phyloP scores from a whole-genome alignment of 2,329 filamentous ascomycete genomes.

The Aureobasidium lini region DNA sequence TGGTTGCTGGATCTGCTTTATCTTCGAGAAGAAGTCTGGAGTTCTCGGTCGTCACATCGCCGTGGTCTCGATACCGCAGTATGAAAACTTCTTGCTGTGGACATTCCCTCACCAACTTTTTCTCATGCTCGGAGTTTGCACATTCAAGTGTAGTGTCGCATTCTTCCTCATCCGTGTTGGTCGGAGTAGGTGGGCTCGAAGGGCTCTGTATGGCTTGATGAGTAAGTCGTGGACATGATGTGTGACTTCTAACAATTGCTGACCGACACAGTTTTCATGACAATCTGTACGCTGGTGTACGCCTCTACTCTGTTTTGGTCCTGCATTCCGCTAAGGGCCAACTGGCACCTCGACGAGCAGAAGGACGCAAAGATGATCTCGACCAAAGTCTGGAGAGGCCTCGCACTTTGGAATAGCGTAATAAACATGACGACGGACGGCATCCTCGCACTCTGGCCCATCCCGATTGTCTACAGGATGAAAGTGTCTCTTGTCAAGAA shows the following conservation, averaged over 20 bases:
- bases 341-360: slow-evolving; percentile 5
- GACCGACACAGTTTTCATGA: background rate
- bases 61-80: background rate
- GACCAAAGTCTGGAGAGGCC: background rate
- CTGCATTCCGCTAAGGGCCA: background rate
- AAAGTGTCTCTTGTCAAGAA: background rate
- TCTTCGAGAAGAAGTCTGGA: background rate
- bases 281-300: background rate
- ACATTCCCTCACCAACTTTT: slow-evolving; percentile 1
- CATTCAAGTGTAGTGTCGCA: background rate
- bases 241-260: background rate
- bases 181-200: background rate
- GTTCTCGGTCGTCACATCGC: background rate
- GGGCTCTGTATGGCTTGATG: background rate
- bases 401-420: background rate
- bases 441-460: background rate
- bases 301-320: background rate
- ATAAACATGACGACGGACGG: background rate
- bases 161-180: background rate
- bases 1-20: slow-evolving; percentile 2
- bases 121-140: background rate
- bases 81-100: background rate
- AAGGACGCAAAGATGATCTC: background rate
- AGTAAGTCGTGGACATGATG: background rate
- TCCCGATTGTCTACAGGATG: background rate